phyloP scores from a whole-genome alignment of 2,329 filamentous ascomycete species.

The Fusarium sp. region DNA sequence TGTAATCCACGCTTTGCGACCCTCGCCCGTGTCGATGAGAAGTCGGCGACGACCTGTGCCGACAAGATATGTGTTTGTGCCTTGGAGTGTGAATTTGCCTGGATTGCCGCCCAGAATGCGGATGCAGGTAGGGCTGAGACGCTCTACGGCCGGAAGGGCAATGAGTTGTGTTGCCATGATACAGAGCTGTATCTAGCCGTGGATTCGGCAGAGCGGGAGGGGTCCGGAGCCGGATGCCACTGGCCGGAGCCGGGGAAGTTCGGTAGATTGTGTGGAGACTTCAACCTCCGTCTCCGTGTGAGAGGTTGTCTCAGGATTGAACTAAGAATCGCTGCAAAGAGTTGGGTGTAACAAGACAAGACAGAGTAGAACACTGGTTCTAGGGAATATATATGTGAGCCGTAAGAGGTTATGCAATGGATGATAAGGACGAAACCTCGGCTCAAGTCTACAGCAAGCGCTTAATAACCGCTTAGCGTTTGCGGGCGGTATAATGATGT shows the following conservation, averaged over 20 bases:
- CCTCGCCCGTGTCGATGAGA: constrained; percentile 91
- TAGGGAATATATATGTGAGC: background rate
- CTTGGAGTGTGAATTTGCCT: constrained; percentile 78
- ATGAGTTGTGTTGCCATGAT: constrained; percentile 71
- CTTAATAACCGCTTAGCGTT: constrained; percentile 6
- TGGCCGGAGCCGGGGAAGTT: constrained; percentile 24
- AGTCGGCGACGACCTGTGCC: constrained; percentile 79
- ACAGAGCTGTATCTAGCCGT: background rate
- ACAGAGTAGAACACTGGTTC: background rate
- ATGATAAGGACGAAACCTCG: constrained; percentile 37
- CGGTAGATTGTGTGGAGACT: constrained; percentile 15
- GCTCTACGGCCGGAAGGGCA: constrained; percentile 77
- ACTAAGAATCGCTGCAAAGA: background rate
- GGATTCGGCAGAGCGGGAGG: constrained; percentile 12
- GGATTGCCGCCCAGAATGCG: constrained; percentile 92
- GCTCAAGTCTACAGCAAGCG: constrained; percentile 15
- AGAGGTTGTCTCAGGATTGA: background rate
- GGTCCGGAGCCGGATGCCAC: constrained; percentile 29
- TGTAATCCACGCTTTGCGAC: constrained; percentile 76
- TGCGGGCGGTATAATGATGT: background rate
- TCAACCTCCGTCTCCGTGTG: constrained; percentile 2
- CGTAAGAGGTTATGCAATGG: constrained; percentile 2
- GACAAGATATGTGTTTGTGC: constrained; percentile 95
- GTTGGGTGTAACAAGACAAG: background rate
- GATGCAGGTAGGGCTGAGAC: constrained; percentile 80